Percentiles rank a stretch among this genome's conserved stretches.
Evolutionary conservation across 2,329 filamentous ascomycete species (phyloP).

Genomic region (Ceratocystiopsis brevicomis): DNA sequence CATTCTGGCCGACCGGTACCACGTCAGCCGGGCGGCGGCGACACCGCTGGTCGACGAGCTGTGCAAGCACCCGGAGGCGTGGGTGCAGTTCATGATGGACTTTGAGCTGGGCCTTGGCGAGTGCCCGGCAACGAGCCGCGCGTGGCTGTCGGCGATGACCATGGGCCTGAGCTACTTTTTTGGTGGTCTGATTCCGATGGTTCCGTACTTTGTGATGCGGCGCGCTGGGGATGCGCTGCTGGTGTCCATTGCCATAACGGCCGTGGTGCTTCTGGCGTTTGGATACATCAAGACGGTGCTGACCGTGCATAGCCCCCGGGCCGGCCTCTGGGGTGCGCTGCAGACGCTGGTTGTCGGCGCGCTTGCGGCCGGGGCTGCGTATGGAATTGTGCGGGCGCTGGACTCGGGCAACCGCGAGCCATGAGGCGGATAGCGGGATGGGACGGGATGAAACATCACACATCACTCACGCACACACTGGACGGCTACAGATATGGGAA

Average conservation of each 20-base stretch:
- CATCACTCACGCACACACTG: too few relatives aligned
- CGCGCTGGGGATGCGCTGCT: conserved; percentile 30
- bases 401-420: conserved; percentile 16
- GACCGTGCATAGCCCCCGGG: conserved; percentile 29
- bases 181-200: conserved; percentile 49
- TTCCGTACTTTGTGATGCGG: conserved; percentile 46
- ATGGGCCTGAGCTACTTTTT: conserved; percentile 52
- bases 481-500: too few relatives aligned
- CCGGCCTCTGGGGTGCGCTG: conserved; percentile 38
- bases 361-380: conserved; percentile 45
- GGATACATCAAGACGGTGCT: conserved; percentile 46
- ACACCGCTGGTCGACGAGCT: conserved; percentile 30
- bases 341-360: conserved; percentile 48
- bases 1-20: conserved; percentile 23
- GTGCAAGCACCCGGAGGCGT: conserved; percentile 26
- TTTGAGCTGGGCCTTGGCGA: conserved; percentile 30
- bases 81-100: conserved; percentile 40
- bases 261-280: conserved; percentile 40
- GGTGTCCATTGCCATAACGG: conserved; percentile 41
- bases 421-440: not conserved
- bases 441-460: too few relatives aligned
- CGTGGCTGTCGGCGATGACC: conserved; percentile 40
- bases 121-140: conserved; percentile 22
- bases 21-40: conserved; percentile 23
- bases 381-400: conserved; percentile 40